A percentile compares a stretch with the other conserved stretches of the same genome.
Evolutionary conservation across 768 basidiomycete genomes (phyloP).

Genomic region (Boletus edulis): DNA sequence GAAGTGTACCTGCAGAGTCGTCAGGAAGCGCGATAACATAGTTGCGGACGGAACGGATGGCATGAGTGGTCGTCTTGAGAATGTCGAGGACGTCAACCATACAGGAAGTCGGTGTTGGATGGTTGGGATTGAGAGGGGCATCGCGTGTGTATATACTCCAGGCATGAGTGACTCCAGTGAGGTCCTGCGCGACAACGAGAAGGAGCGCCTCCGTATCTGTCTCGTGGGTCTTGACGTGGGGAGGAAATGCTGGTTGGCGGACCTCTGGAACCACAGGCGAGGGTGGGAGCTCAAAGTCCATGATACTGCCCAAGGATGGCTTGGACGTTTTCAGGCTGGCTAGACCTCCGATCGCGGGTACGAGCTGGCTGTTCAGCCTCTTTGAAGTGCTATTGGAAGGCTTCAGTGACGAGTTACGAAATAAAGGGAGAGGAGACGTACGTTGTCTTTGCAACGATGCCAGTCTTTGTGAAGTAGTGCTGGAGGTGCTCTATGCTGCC

Average conservation of each 20-base stretch:
- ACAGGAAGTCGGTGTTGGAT: constrained; percentile 9
- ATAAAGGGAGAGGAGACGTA: constrained; percentile 36
- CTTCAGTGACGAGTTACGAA: constrained; percentile 3
- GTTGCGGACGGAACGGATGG: constrained; percentile 80
- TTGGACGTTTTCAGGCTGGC: constrained; percentile 40
- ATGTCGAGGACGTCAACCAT: constrained; percentile 62
- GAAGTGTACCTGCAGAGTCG: constrained; percentile 57
- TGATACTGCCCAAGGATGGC: constrained; percentile 40
- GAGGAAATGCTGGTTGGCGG: constrained; percentile 44
- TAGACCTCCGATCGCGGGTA: constrained; percentile 72
- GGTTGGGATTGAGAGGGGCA: constrained; percentile 14
- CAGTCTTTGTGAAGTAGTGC: constrained; percentile 91
- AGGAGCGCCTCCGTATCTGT: constrained; percentile 76
- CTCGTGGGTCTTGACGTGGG: constrained; percentile 62
- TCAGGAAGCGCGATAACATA: constrained; percentile 82
- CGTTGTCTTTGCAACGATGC: constrained; percentile 70
- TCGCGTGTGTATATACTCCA: constrained; percentile 52
- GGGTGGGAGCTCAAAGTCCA: constrained; percentile 65
- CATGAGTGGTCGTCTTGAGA: constrained; percentile 76
- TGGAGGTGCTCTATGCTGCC: constrained; percentile 97
- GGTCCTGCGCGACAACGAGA: constrained; percentile 75
- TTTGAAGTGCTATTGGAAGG: constrained; percentile 36
- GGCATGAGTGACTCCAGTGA: constrained; percentile 55
- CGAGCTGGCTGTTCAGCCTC: constrained; percentile 59
- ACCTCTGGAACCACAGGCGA: constrained; percentile 57